Evolutionary conservation across 2,329 filamentous ascomycete genomes (phyloP).

Genomic region (Dissoconium aciculare): DNA sequence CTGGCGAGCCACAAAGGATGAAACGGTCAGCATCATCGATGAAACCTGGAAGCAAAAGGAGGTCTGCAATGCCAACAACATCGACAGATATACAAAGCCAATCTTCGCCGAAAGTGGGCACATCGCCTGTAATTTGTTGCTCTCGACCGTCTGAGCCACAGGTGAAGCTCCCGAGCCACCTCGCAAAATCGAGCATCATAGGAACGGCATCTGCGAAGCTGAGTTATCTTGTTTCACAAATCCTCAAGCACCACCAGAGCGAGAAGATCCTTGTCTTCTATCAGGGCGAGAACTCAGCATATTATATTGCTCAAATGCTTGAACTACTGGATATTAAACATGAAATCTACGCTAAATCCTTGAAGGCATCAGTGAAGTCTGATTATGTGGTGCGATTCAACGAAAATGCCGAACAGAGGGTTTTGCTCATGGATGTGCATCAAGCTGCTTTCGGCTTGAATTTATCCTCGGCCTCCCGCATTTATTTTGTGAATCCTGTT

Average conservation of each 20-base stretch:
- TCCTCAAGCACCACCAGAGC: conserved; percentile 48
- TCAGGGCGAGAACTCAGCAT: conserved; percentile 73
- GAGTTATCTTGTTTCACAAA: conserved; percentile 64
- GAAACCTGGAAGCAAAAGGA: not conserved
- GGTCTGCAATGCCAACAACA: conserved; percentile 1
- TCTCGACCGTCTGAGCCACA: not conserved
- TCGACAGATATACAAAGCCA: conserved; percentile 4
- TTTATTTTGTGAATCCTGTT: conserved; percentile 82
- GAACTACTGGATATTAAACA: conserved; percentile 54
- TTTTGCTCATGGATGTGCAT: conserved; percentile 80
- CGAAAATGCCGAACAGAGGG: conserved; percentile 50
- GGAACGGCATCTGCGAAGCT: conserved; percentile 78
- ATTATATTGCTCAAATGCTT: conserved; percentile 67
- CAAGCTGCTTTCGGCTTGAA: conserved; percentile 82
- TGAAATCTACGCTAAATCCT: conserved; percentile 50
- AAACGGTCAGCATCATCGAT: conserved; percentile 8
- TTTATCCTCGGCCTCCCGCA: conserved; percentile 63
- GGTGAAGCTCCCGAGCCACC: conserved; percentile 7
- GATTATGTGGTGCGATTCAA: conserved; percentile 72
- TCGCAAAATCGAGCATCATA: conserved; percentile 48
- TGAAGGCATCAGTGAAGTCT: conserved; percentile 47
- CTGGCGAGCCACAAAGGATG: conserved; percentile 23
- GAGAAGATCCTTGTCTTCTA: conserved; percentile 93
- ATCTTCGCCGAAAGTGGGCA: conserved; percentile 1
- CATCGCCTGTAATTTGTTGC: not conserved